Evolutionary conservation across 441 rosid genomes (phyloP).

Genomic region (Gossypium schwendimanii): DNA sequence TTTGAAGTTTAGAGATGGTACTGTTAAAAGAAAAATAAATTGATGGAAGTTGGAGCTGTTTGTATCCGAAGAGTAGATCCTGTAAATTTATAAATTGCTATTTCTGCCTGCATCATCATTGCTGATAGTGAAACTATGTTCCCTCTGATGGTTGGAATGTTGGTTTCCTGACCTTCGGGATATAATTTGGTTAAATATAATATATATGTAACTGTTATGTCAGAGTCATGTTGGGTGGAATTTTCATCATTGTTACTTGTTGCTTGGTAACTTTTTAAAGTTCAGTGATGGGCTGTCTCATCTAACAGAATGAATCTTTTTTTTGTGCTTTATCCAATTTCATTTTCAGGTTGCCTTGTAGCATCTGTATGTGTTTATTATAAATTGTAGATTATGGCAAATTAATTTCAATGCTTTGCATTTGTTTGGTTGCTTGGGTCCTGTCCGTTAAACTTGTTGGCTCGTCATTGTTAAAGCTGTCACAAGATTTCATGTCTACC

Average conservation of each 20-base stretch:
- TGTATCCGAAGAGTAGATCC: neutral
- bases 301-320: conserved; percentile 10
- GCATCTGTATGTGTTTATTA: neutral
- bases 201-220: neutral
- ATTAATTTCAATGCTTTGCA: conserved; percentile 6
- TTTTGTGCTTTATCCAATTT: conserved; percentile 6
- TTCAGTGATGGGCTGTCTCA: conserved; percentile 5
- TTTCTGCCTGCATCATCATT: neutral
- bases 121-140: conserved; percentile 1
- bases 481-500: neutral
- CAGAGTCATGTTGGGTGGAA: conserved; percentile 3
- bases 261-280: conserved; percentile 15
- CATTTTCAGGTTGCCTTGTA: conserved; percentile 6
- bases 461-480: conserved; percentile 9
- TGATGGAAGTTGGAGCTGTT: neutral
- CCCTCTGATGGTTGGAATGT: conserved; percentile 4
- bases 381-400: conserved; percentile 1
- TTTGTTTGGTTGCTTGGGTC: neutral
- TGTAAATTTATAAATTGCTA: neutral
- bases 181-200: neutral
- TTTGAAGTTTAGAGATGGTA: conserved; percentile 1
- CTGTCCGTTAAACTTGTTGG: conserved; percentile 4
- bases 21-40: neutral
- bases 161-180: neutral
- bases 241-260: neutral